Conservation (phyloP, 257 asterid genomes). For the Apocynum venetum region DNA sequence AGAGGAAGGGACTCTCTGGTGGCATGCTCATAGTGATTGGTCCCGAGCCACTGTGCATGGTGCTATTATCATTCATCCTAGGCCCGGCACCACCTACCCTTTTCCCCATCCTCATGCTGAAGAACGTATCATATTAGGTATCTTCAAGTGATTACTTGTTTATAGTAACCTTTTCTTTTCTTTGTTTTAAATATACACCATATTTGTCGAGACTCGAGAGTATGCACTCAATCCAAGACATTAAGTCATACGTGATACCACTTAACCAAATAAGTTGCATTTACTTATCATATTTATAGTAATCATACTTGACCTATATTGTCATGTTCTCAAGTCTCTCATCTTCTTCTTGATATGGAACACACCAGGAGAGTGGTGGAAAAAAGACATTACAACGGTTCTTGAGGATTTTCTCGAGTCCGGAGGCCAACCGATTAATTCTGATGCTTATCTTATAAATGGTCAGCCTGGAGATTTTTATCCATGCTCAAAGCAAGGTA, state of each 20-base stretch:
- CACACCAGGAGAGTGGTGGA: slow-evolving; percentile 23
- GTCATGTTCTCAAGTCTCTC: no score
- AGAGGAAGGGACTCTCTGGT: slow-evolving; percentile 70
- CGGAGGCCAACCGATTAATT: slow-evolving; percentile 54
- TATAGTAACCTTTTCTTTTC: neutral
- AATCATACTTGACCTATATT: no score
- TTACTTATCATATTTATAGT: no score
- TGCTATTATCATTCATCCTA: slow-evolving; percentile 39
- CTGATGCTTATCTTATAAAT: slow-evolving; percentile 52
- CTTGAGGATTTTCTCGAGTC: slow-evolving; percentile 23
- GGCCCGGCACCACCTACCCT: slow-evolving; percentile 27
- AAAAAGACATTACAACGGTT: slow-evolving; percentile 6
- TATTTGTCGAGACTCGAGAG: no score
- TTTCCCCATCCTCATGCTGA: slow-evolving; percentile 40
- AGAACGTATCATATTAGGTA: slow-evolving; percentile 50
- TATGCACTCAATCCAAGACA: no score
- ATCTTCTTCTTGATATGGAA: neutral
- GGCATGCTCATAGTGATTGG: slow-evolving; percentile 78
- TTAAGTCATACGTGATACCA: no score
- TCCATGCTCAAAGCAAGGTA: slow-evolving; percentile 23
- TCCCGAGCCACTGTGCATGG: slow-evolving; percentile 52
- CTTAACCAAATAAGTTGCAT: no score
- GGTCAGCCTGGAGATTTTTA: slow-evolving; percentile 59
- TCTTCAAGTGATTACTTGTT: no score
- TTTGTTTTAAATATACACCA: no score